phyloP scores from a whole-genome alignment of 257 asterid genomes.

The Cruciata laevipes region DNA sequence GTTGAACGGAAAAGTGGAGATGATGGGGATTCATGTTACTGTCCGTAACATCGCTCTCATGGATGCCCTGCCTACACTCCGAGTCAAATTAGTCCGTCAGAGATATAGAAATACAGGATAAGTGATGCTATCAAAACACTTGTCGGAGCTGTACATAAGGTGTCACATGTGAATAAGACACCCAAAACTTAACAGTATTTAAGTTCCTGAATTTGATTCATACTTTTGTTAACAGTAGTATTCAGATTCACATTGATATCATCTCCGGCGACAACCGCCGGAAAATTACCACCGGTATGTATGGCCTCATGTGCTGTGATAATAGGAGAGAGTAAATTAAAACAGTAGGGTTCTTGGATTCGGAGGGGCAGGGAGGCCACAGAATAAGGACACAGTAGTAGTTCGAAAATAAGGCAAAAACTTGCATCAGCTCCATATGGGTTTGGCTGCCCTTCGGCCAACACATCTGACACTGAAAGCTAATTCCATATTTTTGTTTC shows the following conservation, averaged over 20 bases:
- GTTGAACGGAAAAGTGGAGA: constrained; percentile 4
- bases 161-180: constrained; percentile 27
- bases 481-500: no score
- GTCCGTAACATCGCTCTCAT: constrained; percentile 5
- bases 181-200: background rate
- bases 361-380: background rate
- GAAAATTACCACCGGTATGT: no score
- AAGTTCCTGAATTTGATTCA: background rate
- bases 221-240: no score
- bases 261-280: background rate
- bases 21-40: constrained; percentile 19
- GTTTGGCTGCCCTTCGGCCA: background rate
- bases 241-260: background rate
- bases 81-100: constrained; percentile 1
- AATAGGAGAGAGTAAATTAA: no score
- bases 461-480: constrained; percentile 13
- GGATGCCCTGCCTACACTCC: background rate
- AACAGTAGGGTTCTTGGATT: background rate
- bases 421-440: background rate
- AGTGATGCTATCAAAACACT: constrained; percentile 7
- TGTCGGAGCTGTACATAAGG: constrained; percentile 17
- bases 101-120: background rate
- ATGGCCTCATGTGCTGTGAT: background rate
- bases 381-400: constrained; percentile 3
- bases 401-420: background rate